Base-by-base conservation (phyloP, 805 yeast species). In the Brettanomyces sp. region DNA sequence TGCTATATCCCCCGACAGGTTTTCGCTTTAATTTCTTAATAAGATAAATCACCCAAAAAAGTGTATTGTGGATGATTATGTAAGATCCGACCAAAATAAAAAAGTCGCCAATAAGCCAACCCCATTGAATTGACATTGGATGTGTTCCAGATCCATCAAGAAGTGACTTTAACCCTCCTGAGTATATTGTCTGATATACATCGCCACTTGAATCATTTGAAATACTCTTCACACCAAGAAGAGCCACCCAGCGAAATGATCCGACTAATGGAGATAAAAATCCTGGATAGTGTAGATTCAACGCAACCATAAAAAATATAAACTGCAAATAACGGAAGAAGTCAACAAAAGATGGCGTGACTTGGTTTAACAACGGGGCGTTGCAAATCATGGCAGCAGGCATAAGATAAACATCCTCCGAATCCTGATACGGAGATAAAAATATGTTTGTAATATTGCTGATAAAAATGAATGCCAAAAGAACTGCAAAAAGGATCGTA, bases 341-440 rank as follows among this genome's bases (percentile, higher is more conserved):
- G 35, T 76, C 76, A 4, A 65, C 62, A 7, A 70, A 66, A 11
- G 73, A 70, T 1, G 86, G 83, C 42, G 76, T 78, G 40, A 80
- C 55, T 44, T 81, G 80, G 39, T 70, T 67, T 35, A 81, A 63
- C 42, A 80, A 65, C 2, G 76, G 70, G 28, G 71, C 77, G 53
- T 77, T 78, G 57, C 84, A 79, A 41, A 77, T 77, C 28, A 80
- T 74, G 5, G 84, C 69, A 24, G 82, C 82, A 47, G 66, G 54
- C 54, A 69, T 65, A 46, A 79, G 54, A 55, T 76, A 72, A 33
- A 80, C 74, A 51, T 76, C 68, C 41, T 72, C 56, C 30, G 85
- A 63, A 62, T 79, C 87, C 63, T 74, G 80, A 56, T 72, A 75
- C 0, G 85, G 80, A 36, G 84, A 73, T 43, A 71, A 62, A 6